Conservation (phyloP, 2,329 filamentous ascomycete genomes). For the Alternaria ethzedia region DNA sequence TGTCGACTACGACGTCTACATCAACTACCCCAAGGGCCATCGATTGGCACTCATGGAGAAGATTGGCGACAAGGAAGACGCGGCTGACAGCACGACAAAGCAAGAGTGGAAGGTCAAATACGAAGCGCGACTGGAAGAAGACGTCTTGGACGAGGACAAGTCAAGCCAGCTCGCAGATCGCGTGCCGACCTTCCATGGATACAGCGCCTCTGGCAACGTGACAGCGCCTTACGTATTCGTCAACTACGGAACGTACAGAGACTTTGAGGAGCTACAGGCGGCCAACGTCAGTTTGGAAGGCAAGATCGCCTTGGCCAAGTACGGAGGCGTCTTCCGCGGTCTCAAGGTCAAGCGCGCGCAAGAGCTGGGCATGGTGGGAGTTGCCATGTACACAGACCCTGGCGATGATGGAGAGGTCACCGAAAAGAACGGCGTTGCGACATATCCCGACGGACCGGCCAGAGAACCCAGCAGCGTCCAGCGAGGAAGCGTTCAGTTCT, state of each 20-base stretch:
- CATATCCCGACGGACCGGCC: constrained; percentile 86
- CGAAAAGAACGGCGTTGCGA: constrained; percentile 77
- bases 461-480: constrained; percentile 89
- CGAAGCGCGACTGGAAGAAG: constrained; percentile 82
- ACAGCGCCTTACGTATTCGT: constrained; percentile 86
- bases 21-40: constrained; percentile 59
- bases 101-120: constrained; percentile 69
- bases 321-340: constrained; percentile 85
- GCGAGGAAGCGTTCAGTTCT: constrained; percentile 77
- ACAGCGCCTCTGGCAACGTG: constrained; percentile 90
- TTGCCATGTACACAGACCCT: constrained; percentile 84
- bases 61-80: constrained; percentile 61
- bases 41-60: constrained; percentile 54
- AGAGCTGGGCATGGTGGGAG: constrained; percentile 87
- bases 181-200: constrained; percentile 92
- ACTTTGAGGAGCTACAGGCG: constrained; percentile 80
- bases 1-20: constrained; percentile 58
- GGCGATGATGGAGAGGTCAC: constrained; percentile 85
- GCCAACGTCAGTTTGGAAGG: constrained; percentile 78
- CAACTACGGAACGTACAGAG: constrained; percentile 86
- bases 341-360: constrained; percentile 92
- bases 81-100: constrained; percentile 29
- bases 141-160: constrained; percentile 81
- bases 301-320: constrained; percentile 86
- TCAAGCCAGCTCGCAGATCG: constrained; percentile 75